A percentile compares a stretch with the other conserved stretches of the same genome.
Evolutionary conservation across 768 basidiomycete genomes (phyloP).

Genomic region (Xerocomellus amylosporus): DNA sequence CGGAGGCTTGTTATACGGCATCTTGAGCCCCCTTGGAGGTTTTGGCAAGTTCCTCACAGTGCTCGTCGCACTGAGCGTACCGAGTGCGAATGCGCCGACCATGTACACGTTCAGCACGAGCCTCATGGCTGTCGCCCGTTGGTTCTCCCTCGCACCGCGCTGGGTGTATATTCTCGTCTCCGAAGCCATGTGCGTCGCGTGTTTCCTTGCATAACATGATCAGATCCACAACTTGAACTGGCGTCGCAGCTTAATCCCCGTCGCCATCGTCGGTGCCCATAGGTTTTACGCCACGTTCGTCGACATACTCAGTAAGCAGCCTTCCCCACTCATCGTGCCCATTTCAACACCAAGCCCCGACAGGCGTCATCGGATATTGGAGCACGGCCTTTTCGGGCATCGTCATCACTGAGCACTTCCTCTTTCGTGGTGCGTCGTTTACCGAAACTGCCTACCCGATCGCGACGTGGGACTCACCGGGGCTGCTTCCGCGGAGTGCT

Average conservation of each 20-base stretch:
- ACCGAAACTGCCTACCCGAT: constrained; percentile 35
- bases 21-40: constrained; percentile 38
- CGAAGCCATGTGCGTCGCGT: constrained; percentile 39
- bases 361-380: constrained; percentile 48
- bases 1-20: constrained; percentile 42
- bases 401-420: constrained; percentile 42
- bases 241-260: constrained; percentile 40
- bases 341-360: constrained; percentile 3
- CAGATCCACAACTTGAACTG: background rate
- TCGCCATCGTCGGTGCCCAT: constrained; percentile 46
- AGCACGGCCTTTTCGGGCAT: constrained; percentile 36
- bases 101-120: constrained; percentile 56
- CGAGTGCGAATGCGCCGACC: constrained; percentile 55
- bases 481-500: constrained; percentile 38
- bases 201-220: background rate
- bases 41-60: constrained; percentile 49
- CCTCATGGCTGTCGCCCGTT: constrained; percentile 37
- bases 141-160: constrained; percentile 40
- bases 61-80: constrained; percentile 51
- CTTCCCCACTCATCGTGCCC: constrained; percentile 1
- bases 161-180: constrained; percentile 48
- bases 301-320: constrained; percentile 37
- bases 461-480: constrained; percentile 35
- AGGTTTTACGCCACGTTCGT: constrained; percentile 45
- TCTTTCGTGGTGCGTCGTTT: constrained; percentile 40